Evolutionary conservation across 306 rosid species (phyloP), one percentile per base, ranked within the genome.

Genomic region (Castanea sativa): DNA sequence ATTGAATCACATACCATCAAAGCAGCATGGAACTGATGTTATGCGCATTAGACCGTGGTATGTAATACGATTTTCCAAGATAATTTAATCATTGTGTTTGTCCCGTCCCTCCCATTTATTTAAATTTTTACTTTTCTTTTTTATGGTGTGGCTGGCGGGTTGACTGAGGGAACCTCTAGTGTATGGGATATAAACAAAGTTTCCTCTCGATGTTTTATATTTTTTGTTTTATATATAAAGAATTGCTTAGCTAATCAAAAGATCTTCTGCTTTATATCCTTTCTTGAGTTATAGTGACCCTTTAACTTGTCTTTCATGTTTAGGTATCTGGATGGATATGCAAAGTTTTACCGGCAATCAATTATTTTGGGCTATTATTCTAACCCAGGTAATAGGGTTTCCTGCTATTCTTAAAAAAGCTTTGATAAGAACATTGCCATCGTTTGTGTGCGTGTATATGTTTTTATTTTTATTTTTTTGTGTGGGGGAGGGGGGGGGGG

Each of bases 41-140:
- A 91, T 89, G 97, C 97, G 97, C 75, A 92, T 94, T 82, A 87
- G 99, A 82, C 89, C 81, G 18, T 92, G 97, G 97, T 94, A 88
- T 38, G 87, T 78, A 38, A 29, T 81, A 10, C 65, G 51, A 41
- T 33, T 58, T 69, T 69, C 77, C 79, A 0, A 3, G 27, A 25
- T 71, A 52, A 53, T 53, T 30, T 55, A 51, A 43, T 72, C 52
- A 45, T 80, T 58, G 2, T 55, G 32, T 70, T 74, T 73, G 1
- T 49, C 1, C 23, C 2, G 23, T 27, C 55, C 52, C 63, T n/a
- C 20, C 60, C 33, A 55, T 85, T 76, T 76, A 43, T 67, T 67
- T 65, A 29, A 5, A 19, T 11, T 67, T 32, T 21, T 25, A 9
- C 9, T 68, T n/a, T 33, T 68, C 4, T 19, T 27, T 14, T 29